A percentile compares a stretch with the other conserved stretches of the same genome.
Evolutionary conservation across 1,284 basidiomycete species (phyloP).

Genomic region (Caloboletus firmus): DNA sequence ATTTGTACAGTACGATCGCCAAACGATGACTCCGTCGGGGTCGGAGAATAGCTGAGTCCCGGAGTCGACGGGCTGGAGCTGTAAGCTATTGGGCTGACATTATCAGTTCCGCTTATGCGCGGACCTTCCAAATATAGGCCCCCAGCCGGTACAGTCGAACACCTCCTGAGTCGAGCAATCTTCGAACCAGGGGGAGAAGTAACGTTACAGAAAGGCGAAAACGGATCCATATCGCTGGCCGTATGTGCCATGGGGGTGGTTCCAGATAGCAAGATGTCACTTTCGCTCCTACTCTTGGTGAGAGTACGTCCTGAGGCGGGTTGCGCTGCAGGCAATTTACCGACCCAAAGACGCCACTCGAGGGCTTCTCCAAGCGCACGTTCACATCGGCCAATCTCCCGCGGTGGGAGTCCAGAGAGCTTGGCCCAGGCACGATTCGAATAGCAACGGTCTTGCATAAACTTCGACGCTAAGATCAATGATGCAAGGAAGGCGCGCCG

Average conservation of each 20-base stretch:
- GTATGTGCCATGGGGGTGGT: not conserved
- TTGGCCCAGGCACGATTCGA: conserved; percentile 93
- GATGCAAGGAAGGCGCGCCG: conserved; percentile 86
- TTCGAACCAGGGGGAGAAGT: conserved; percentile 14
- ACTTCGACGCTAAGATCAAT: conserved; percentile 87
- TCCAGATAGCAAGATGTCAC: conserved; percentile 17
- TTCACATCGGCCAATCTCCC: conserved; percentile 79
- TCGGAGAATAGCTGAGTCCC: conserved; percentile 54
- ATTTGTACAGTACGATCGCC: conserved; percentile 57
- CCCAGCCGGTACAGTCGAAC: conserved; percentile 25
- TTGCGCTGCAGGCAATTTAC: conserved; percentile 50
- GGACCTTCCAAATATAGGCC: conserved; percentile 17
- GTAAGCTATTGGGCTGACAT: conserved; percentile 21
- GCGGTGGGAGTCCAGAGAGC: conserved; percentile 71
- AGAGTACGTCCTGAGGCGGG: conserved; percentile 28
- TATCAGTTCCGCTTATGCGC: not conserved
- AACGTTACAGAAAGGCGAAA: not conserved
- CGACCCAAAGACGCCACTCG: conserved; percentile 83
- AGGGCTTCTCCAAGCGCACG: conserved; percentile 76
- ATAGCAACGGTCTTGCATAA: conserved; percentile 90
- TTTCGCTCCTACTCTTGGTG: conserved; percentile 31
- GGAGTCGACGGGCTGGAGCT: conserved; percentile 48
- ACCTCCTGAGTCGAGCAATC: conserved; percentile 22
- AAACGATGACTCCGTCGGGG: conserved; percentile 52
- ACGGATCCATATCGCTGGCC: conserved; percentile 4